Conservation (phyloP, 768 basidiomycete genomes). For the Xerocomus spinulosus region DNA sequence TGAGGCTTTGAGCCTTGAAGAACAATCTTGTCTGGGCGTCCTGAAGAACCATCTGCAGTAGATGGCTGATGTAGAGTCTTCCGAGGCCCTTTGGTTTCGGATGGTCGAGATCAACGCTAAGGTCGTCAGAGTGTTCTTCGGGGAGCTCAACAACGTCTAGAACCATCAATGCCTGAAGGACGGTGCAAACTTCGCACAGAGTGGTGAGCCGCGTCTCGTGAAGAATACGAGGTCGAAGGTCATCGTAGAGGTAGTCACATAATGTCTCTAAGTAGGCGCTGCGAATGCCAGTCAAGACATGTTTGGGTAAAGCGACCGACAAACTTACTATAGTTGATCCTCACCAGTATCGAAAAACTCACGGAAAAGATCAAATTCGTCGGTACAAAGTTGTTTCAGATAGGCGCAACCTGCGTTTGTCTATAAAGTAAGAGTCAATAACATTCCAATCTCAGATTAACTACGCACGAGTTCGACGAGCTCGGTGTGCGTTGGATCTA, state of each 20-base stretch:
- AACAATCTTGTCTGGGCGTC: conserved; percentile 95
- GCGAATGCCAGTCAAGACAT: conserved; percentile 6
- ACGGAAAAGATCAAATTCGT: conserved; percentile 83
- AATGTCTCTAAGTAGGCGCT: conserved; percentile 88
- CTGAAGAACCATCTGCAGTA: conserved; percentile 87
- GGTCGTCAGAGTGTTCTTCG: conserved; percentile 28
- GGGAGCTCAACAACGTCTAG: conserved; percentile 58
- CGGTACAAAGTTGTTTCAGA: conserved; percentile 84
- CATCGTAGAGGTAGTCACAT: conserved; percentile 93
- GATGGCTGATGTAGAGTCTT: conserved; percentile 70
- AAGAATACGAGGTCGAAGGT: conserved; percentile 90
- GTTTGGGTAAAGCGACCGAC: neutral
- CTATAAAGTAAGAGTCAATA: conserved; percentile 35
- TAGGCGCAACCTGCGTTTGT: conserved; percentile 91
- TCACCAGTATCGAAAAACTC: conserved; percentile 87
- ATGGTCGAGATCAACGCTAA: conserved; percentile 39
- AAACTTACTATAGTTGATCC: conserved; percentile 59
- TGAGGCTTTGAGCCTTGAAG: conserved; percentile 91
- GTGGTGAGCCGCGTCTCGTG: conserved; percentile 86
- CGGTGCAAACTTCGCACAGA: conserved; percentile 93
- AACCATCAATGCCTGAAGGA: conserved; percentile 94
- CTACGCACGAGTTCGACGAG: conserved; percentile 81
- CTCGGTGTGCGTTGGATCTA: conserved; percentile 76
- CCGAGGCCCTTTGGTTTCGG: conserved; percentile 41
- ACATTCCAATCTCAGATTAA: neutral